These are phyloP conservation scores for Tephrocybe sp. DNA, from an alignment of 768 basidiomycete species.

Conservation along the genomic window DNA sequence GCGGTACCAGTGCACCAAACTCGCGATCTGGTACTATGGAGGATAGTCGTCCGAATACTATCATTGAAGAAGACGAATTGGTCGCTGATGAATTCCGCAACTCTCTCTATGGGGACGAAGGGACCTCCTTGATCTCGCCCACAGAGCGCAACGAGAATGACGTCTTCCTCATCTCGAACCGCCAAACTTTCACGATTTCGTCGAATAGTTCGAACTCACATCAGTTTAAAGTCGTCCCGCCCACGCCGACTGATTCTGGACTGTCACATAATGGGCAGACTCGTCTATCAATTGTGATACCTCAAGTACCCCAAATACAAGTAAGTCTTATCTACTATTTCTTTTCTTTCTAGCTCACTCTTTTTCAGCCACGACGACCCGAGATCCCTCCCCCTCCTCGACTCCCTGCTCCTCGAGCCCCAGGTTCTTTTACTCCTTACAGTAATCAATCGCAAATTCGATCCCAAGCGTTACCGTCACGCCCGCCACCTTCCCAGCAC, in stretches of 20 bases:
- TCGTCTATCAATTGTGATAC: no score
- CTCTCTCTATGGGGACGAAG: slow-evolving; percentile 12
- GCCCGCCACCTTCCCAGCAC: no score
- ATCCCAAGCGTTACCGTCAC: no score
- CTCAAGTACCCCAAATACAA: no score
- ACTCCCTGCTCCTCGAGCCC: slow-evolving; percentile 16
- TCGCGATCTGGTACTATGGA: slow-evolving; percentile 5
- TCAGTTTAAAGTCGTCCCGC: slow-evolving; percentile 18
- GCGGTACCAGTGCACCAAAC: slow-evolving; percentile 1
- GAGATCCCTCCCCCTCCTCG: slow-evolving; percentile 19
- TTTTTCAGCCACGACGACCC: background rate
- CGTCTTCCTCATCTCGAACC: slow-evolving; percentile 19
- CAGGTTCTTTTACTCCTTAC: background rate
- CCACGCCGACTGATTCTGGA: slow-evolving; percentile 20
- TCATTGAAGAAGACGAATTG: slow-evolving; percentile 19
- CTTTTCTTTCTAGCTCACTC: background rate
- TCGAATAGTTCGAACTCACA: slow-evolving; percentile 18
- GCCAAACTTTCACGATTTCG: slow-evolving; percentile 15
- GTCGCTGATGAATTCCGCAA: background rate
- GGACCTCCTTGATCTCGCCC: slow-evolving; percentile 14
- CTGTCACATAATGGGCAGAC: no score
- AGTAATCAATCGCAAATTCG: slow-evolving; percentile 1
- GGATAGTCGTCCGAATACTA: slow-evolving; percentile 12
- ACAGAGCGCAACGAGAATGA: slow-evolving; percentile 11
- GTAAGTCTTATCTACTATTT: background rate